Evolutionary conservation across 345 rosid genomes (phyloP).

Genomic region (Corchorus capsularis): DNA sequence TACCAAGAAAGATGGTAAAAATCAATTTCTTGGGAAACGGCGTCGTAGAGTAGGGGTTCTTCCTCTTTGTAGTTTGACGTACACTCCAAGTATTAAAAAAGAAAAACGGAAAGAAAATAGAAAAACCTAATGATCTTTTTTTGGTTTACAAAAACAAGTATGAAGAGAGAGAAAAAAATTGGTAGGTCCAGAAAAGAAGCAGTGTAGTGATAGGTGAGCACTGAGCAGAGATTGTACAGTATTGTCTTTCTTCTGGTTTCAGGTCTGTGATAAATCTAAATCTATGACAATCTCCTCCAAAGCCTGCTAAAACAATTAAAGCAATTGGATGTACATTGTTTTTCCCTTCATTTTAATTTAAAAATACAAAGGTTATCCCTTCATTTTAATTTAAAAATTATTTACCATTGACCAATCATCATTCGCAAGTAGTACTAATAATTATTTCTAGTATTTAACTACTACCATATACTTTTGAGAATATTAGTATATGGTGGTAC

Average conservation of each 20-base stretch:
- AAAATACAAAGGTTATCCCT: too few relatives aligned
- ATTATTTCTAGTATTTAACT: too few relatives aligned
- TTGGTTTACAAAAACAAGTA: background rate
- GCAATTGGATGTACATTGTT: background rate
- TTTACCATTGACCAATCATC: too few relatives aligned
- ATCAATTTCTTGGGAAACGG: constrained; percentile 10
- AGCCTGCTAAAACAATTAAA: constrained; percentile 20
- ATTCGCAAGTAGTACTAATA: too few relatives aligned
- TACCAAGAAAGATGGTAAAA: too few relatives aligned
- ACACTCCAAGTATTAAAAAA: background rate
- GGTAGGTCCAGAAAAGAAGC: constrained; percentile 25
- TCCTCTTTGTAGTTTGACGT: background rate
- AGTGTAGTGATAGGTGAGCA: constrained; percentile 12
- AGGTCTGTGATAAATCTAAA: background rate
- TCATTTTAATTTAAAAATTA: too few relatives aligned
- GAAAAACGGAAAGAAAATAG: too few relatives aligned
- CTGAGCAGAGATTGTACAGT: constrained; percentile 23
- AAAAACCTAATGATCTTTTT: background rate
- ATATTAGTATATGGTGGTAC: too few relatives aligned
- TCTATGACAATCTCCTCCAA: constrained; percentile 2
- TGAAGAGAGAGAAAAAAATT: background rate
- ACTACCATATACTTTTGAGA: too few relatives aligned
- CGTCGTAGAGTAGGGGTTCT: constrained; percentile 5
- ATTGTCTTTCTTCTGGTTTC: constrained; percentile 9
- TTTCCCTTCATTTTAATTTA: background rate